A percentile compares a stretch with the other conserved stretches of the same genome.
These are phyloP conservation scores for Coriolopsis trogii DNA, from an alignment of 1,284 basidiomycete genomes.

Conservation along the genomic window DNA sequence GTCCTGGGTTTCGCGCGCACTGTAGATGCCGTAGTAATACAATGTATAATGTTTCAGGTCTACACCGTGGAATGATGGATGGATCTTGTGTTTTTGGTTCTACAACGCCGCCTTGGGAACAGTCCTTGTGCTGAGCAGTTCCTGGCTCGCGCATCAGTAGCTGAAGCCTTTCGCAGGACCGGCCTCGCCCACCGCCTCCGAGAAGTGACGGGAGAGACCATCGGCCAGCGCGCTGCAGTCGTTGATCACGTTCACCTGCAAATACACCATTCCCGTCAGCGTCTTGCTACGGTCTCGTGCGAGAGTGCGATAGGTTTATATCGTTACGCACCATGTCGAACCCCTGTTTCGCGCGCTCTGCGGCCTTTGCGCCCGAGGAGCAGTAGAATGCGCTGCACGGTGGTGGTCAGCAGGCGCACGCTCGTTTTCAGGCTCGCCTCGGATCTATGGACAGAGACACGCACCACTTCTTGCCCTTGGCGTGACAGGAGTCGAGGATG, in stretches of 20 bases:
- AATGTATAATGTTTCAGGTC: too few relatives aligned
- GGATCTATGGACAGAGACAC: slow-evolving; percentile 13
- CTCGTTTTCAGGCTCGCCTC: neutral
- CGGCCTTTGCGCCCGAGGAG: slow-evolving; percentile 41
- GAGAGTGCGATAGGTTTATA: slow-evolving; percentile 40
- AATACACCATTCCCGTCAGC: neutral
- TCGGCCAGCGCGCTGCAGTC: slow-evolving; percentile 52
- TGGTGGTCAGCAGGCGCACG: neutral
- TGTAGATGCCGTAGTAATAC: too few relatives aligned
- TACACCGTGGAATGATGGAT: too few relatives aligned
- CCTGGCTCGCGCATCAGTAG: slow-evolving; percentile 15
- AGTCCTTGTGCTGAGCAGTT: too few relatives aligned
- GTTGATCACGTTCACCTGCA: slow-evolving; percentile 53
- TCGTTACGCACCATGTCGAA: slow-evolving; percentile 40
- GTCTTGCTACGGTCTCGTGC: neutral
- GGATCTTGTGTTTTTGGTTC: too few relatives aligned
- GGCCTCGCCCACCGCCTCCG: slow-evolving; percentile 30
- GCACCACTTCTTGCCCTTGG: slow-evolving; percentile 69
- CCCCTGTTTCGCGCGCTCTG: slow-evolving; percentile 42
- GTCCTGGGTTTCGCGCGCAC: too few relatives aligned
- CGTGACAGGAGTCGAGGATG: slow-evolving; percentile 56
- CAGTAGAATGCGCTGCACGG: slow-evolving; percentile 33
- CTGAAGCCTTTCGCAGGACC: slow-evolving; percentile 14
- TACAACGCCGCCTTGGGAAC: too few relatives aligned
- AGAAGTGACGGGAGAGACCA: slow-evolving; percentile 38